Evolutionary conservation across 1,139 yeast species (phyloP).

Genomic region (Geotrichum macrosporum): DNA sequence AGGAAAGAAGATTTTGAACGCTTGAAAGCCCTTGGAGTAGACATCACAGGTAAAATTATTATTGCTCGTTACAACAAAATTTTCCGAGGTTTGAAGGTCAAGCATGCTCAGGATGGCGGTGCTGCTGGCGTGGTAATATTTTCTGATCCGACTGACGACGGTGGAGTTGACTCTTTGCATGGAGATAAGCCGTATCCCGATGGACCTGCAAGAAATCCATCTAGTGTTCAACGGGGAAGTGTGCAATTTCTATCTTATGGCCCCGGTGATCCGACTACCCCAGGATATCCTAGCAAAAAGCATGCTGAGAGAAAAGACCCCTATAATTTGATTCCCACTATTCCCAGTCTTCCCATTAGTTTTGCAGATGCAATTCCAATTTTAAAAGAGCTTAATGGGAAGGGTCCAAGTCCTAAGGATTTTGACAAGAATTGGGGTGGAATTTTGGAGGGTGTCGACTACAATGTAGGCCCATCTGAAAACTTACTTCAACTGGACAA

Average conservation of each 20-base stretch:
- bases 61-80: constrained; percentile 56
- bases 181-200: constrained; percentile 57
- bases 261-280: constrained; percentile 91
- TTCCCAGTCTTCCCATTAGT: constrained; percentile 63
- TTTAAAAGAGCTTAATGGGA: constrained; percentile 49
- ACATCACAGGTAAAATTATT: constrained; percentile 51
- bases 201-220: constrained; percentile 67
- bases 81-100: constrained; percentile 63
- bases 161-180: constrained; percentile 44
- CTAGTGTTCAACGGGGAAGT: constrained; percentile 75
- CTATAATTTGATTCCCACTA: constrained; percentile 47
- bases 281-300: constrained; percentile 66
- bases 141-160: constrained; percentile 64
- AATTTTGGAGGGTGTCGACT: constrained; percentile 47
- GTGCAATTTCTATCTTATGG: constrained; percentile 68
- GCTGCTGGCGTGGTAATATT: constrained; percentile 57
- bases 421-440: constrained; percentile 46
- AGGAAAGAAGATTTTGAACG: constrained; percentile 49
- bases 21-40: constrained; percentile 45
- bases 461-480: constrained; percentile 59
- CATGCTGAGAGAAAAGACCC: constrained; percentile 49
- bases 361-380: constrained; percentile 57
- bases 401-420: constrained; percentile 43
- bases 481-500: constrained; percentile 48
- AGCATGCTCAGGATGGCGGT: constrained; percentile 61